Base-by-base conservation (phyloP, 2,329 filamentous ascomycete genomes). In the Kalaharituber pfeilii region DNA sequence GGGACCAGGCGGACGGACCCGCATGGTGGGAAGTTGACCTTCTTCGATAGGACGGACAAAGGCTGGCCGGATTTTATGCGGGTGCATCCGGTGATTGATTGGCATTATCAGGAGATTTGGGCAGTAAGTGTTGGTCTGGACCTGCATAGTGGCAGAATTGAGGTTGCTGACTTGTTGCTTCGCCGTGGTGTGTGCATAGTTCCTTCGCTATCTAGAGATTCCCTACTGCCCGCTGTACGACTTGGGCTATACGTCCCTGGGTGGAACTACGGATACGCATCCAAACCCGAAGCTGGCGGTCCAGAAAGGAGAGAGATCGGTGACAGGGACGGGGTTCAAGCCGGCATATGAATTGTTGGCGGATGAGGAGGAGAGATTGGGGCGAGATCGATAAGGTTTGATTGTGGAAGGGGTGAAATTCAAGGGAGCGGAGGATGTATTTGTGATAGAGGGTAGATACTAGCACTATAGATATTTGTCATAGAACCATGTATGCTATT, bases 101-200 rank as follows among this genome's bases (percentile, higher is more conserved):
- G 91, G 91, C 86, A 91, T 67, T 94, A 95, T 68, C 78, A 79
- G 9, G 89, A 96, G 67, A 89, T 96, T 53, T 96, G 91, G 91
- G 79, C 81, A 18, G 87, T 93, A 65, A 73, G 85, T 74, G 65
- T n/a, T n/a, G n/a, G n/a, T n/a, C n/a, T 30, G 22, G 4, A n/a
- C 28, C 6, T 24, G 26, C 3, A 2, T 2, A 50, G 9, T 24
- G 20, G 13, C 13, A 30, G 53, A 24, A 28, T n/a, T 36, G 49
- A 47, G 27, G 33, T 54, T 55, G 18, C 51, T 36, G 42, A 60
- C n/a, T n/a, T n/a, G n/a, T 50, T 47, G 50, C 33, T 49, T 26
- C n/a, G 42, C 56, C 64, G 53, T 63, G 15, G 29, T 22, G 1
- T 20, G 28, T 20, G 5, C 27, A 56, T 57, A 86, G 81, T 91